phyloP scores from a whole-genome alignment of 495 filamentous ascomycete genomes.

The Trichocladium antarcticum region DNA sequence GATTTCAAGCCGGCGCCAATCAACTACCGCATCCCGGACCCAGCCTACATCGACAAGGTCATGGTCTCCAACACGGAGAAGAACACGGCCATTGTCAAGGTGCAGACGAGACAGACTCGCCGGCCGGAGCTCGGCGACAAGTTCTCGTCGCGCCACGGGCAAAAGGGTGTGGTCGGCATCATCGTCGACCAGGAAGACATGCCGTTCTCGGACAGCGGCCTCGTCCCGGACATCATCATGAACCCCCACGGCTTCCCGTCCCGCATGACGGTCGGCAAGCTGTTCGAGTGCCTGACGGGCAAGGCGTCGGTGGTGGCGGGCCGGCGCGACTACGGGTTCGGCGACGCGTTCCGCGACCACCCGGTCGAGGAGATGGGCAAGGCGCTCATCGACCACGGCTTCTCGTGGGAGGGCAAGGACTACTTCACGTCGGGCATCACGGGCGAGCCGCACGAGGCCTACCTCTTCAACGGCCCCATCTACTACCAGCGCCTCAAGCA shows the following conservation, averaged over 20 bases:
- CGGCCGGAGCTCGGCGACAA: slow-evolving; percentile 94
- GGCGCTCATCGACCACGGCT: slow-evolving; percentile 74
- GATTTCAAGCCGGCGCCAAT: slow-evolving; percentile 58
- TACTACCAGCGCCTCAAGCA: slow-evolving; percentile 99
- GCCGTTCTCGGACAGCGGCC: slow-evolving; percentile 85
- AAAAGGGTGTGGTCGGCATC: slow-evolving; percentile 95
- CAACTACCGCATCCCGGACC: slow-evolving; percentile 74
- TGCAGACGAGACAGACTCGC: slow-evolving; percentile 84
- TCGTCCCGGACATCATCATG: slow-evolving; percentile 98
- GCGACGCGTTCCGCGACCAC: slow-evolving; percentile 89
- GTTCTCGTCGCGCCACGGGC: slow-evolving; percentile 97
- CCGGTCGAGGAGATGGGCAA: slow-evolving; percentile 84
- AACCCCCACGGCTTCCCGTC: slow-evolving; percentile 99
- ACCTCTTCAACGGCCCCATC: slow-evolving; percentile 97
- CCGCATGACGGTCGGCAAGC: slow-evolving; percentile 98
- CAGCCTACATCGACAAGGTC: slow-evolving; percentile 85
- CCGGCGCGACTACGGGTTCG: slow-evolving; percentile 62
- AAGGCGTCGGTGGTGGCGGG: slow-evolving; percentile 85
- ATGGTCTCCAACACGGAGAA: slow-evolving; percentile 78
- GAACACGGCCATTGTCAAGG: slow-evolving; percentile 72
- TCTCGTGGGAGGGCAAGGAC: slow-evolving; percentile 92
- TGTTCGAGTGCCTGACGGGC: slow-evolving; percentile 87
- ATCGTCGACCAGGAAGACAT: slow-evolving; percentile 93
- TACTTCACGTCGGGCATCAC: slow-evolving; percentile 93
- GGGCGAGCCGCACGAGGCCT: slow-evolving; percentile 81